Evolutionary conservation across 2,329 filamentous ascomycete genomes (phyloP).

Genomic region (Penicillium sp.): DNA sequence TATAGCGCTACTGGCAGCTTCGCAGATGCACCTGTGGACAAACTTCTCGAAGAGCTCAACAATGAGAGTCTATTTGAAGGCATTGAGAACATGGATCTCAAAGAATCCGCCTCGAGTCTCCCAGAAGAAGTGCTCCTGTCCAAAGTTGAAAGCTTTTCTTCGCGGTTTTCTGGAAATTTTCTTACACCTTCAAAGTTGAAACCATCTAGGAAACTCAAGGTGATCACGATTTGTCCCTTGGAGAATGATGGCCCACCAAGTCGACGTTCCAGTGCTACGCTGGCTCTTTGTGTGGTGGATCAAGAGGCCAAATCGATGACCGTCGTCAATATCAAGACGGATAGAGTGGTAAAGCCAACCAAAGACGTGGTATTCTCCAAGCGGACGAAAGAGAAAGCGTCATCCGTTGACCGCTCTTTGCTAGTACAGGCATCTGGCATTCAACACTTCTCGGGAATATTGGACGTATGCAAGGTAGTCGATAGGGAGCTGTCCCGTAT

Average conservation of each 20-base stretch:
- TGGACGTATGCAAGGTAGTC: constrained; percentile 73
- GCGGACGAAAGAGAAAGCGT: constrained; percentile 30
- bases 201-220: constrained; percentile 43
- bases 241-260: constrained; percentile 38
- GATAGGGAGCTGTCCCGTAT: constrained; percentile 72
- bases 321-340: constrained; percentile 66
- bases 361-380: constrained; percentile 33
- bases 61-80: constrained; percentile 68
- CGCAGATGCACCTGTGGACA: constrained; percentile 71
- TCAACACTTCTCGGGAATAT: constrained; percentile 68
- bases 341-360: constrained; percentile 43
- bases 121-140: constrained; percentile 73
- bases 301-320: constrained; percentile 69
- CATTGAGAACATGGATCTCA: constrained; percentile 73
- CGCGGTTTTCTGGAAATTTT: constrained; percentile 48
- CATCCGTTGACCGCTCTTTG: constrained; percentile 30
- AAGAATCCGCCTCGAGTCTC: constrained; percentile 74
- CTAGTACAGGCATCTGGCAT: constrained; percentile 50
- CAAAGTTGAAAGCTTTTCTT: constrained; percentile 72
- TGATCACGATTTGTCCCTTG: constrained; percentile 67
- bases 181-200: constrained; percentile 32
- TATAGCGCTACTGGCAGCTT: constrained; percentile 63
- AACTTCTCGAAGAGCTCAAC: constrained; percentile 70
- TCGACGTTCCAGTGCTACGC: constrained; percentile 32
- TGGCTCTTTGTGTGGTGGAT: constrained; percentile 70